Evolutionary conservation across 208 protist species (phyloP), one percentile per base, ranked within the genome.

Genomic region (Wallacemonas sp.): DNA sequence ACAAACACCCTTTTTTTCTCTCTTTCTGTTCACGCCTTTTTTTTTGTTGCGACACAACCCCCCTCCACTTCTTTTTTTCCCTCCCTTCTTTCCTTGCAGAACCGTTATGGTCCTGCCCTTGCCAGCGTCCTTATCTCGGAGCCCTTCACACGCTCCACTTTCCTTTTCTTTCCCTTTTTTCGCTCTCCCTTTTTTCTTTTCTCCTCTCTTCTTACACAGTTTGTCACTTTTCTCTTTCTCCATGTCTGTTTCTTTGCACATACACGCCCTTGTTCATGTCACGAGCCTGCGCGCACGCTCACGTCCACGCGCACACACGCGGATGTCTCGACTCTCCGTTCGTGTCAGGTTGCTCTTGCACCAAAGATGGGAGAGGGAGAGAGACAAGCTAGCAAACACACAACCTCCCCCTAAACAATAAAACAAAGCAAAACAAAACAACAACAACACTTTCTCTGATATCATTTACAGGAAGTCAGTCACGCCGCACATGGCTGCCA

Each of bases 31-130:
- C 24, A 16, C 34, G 14, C 46, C 6, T 56, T 55, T 39, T 43
- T 29, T 30, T 27, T 72, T 72, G 54, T 56, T 38, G 54, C 32
- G 54, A 9, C 17, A 9, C 27, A 36, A 2, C 23, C 9, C 16
- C 36, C 38, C 6, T 62, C 41, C 26, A 33, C 52, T 62, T 43
- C 6, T 30, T n/a, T 72, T 72, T 65, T 56, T 38, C 34, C 48
- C 56, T 33, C 23, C 54, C 56, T 70, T 69, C 26, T 70, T 65
- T 33, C 29, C 57, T 38, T 67, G 19, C 33, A 29, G 43, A 19
- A 47, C 9, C 9, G 23, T 36, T 49, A 5, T 49, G 5, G 33
- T 49, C 0, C 49, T 43, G 2, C 34, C 30, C 21, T 49, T 55
- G 47, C 3, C 26, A 55, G 47, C 47, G 47, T 55, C 11, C 47